Conservation (phyloP, 2,329 filamentous ascomycete genomes). For the Biscogniauxia mediterranea region DNA sequence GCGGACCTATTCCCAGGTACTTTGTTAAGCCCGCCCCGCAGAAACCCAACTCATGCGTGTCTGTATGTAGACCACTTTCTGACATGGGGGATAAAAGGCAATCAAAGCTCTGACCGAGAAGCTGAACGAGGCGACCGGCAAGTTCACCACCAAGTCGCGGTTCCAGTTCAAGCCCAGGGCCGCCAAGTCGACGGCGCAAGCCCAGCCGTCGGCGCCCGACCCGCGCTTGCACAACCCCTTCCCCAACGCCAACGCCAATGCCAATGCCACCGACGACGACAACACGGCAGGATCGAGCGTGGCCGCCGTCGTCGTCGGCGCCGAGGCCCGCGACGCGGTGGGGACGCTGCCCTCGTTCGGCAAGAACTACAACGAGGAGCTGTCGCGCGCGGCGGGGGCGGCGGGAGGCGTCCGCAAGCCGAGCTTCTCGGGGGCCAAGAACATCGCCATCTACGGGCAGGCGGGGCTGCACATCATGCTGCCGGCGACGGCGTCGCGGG, state of each 20-base stretch:
- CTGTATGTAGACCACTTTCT: constrained; percentile 8
- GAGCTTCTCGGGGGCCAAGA: constrained; percentile 60
- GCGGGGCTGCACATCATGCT: constrained; percentile 72
- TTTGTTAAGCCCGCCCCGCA: neutral
- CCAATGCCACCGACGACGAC: too few species aligned
- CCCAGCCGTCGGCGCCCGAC: constrained; percentile 38
- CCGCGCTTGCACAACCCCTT: constrained; percentile 19
- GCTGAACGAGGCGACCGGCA: constrained; percentile 66
- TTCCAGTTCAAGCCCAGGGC: constrained; percentile 76
- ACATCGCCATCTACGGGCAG: constrained; percentile 67
- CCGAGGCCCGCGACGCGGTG: constrained; percentile 37
- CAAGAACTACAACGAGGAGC: constrained; percentile 59
- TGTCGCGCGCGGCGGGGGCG: constrained; percentile 39
- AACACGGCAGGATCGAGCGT: neutral
- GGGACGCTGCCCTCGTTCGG: constrained; percentile 35
- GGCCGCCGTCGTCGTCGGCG: constrained; percentile 5
- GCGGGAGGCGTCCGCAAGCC: constrained; percentile 51
- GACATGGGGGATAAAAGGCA: constrained; percentile 45
- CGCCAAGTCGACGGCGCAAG: constrained; percentile 49
- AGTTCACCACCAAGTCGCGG: constrained; percentile 70
- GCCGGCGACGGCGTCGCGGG: constrained; percentile 66
- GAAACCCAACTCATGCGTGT: neutral
- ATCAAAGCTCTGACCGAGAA: constrained; percentile 80
- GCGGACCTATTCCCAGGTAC: constrained; percentile 76
- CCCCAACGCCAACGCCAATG: constrained; percentile 20